Evolutionary conservation across 2,329 filamentous ascomycete genomes (phyloP), one percentile per base, ranked within the genome.

Genomic region (Xylariaceae sp.): DNA sequence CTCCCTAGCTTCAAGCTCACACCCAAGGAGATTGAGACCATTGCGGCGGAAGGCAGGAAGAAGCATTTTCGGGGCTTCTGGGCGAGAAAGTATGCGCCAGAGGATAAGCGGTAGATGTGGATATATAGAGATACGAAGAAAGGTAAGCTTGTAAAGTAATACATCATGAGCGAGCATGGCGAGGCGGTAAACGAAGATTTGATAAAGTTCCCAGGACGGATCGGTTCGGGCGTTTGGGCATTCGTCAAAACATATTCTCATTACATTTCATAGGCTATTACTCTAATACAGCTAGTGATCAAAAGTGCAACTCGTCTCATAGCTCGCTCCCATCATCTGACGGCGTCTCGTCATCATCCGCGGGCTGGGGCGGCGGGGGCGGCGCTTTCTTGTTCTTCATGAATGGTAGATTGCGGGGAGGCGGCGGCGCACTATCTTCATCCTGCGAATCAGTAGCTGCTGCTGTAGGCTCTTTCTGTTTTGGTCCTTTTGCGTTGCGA

Each of bases 41-140:
- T 89, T 56, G 66, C 76, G 0, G 74, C 80, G 60, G 63, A 78
- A 29, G 86, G 86, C 1, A 73, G 73, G 60, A 66, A 83, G 74
- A 86, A 85, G 72, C 82, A 88, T 67, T 84, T 73, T 63, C 77
- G 85, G 26, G 80, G 72, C 0, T 88, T 83, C 66, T 88, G 83
- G 82, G 72, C 58, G 2, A 59, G 78, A 13, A 75, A 75, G 53
- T 86, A 84, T 67, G 77, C 68, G 8, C 68, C 69, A 1, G 75
- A 82, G 53, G 85, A 88, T 62, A 67, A 70, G 53, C 71, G 74
- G 15, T 81, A 70, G 27, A 7, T 30, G 13, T 30, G 27, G 27
- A n/a, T 5, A 39, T 18, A 23, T 45, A 33, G 18, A 41, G n/a
- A n/a, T n/a, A n/a, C n/a, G n/a, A n/a, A n/a, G n/a, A n/a, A n/a